A percentile compares a stretch with the other conserved stretches of the same genome.
Conservation (phyloP, 177 flowering plant genomes). For the Vitis hybrid region DNA sequence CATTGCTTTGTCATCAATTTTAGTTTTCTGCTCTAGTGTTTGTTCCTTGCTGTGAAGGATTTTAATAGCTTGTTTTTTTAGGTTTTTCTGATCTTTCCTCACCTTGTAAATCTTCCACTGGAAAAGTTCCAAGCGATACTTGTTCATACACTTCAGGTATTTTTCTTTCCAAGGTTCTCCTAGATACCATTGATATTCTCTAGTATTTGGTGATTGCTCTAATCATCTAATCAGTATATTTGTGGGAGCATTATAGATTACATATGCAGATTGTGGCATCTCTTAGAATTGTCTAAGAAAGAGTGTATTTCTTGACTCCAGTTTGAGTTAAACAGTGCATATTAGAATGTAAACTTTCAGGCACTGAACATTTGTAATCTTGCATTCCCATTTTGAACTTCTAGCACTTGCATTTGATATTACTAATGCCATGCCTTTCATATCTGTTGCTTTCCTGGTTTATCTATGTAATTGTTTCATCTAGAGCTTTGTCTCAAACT, state of each 20-base stretch:
- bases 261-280: background rate
- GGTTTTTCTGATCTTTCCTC: slow-evolving; percentile 72
- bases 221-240: background rate
- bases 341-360: background rate
- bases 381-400: background rate
- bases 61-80: slow-evolving; percentile 24
- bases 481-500: slow-evolving; percentile 2
- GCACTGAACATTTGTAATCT: background rate
- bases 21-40: background rate
- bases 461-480: background rate
- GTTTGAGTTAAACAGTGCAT: background rate
- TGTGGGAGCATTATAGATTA: background rate
- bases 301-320: background rate
- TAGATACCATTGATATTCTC: background rate
- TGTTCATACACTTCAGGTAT: slow-evolving; percentile 73
- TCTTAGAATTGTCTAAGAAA: background rate
- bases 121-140: slow-evolving; percentile 87
- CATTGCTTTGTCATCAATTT: background rate
- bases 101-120: slow-evolving; percentile 67
- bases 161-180: background rate
- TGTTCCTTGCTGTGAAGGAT: background rate
- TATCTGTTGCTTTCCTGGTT: background rate
- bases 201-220: background rate
- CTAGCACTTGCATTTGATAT: background rate
- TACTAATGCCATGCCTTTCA: background rate